Evolutionary conservation across 768 basidiomycete species (phyloP).

Genomic region (Pleurotus tuber-regium): DNA sequence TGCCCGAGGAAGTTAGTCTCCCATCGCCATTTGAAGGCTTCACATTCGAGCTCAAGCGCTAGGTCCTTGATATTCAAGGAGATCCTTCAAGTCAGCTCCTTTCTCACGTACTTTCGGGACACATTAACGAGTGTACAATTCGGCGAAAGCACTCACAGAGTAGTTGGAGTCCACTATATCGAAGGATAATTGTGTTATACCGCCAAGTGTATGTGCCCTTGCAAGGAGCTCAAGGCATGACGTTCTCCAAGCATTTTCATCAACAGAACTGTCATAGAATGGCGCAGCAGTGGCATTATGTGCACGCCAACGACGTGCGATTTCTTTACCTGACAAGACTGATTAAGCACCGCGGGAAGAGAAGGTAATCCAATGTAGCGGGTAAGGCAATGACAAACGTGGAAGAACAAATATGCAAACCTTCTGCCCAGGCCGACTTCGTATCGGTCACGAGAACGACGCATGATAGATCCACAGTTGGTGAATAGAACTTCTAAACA

Average conservation of each 20-base stretch:
- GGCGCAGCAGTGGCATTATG: constrained; percentile 44
- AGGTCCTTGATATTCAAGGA: constrained; percentile 49
- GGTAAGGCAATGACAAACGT: constrained; percentile 8
- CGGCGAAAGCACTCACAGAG: constrained; percentile 41
- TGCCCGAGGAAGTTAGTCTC: constrained; percentile 65
- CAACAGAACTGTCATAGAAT: constrained; percentile 23
- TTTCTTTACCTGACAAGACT: constrained; percentile 56
- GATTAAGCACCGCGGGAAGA: constrained; percentile 6
- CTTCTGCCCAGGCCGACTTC: constrained; percentile 73
- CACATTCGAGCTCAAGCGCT: constrained; percentile 57
- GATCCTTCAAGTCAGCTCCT: not conserved
- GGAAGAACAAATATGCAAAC: constrained; percentile 29
- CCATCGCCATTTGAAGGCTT: constrained; percentile 76
- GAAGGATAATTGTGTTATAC: constrained; percentile 54
- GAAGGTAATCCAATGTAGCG: constrained; percentile 11
- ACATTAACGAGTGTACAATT: not conserved
- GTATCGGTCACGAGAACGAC: constrained; percentile 71
- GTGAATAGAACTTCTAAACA: constrained; percentile 62
- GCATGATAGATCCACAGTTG: constrained; percentile 55
- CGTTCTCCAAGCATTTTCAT: constrained; percentile 65
- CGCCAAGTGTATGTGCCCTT: constrained; percentile 61
- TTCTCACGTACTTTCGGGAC: not conserved
- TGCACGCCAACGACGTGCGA: constrained; percentile 69
- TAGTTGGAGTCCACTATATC: constrained; percentile 57
- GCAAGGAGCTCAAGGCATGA: constrained; percentile 52